Evolutionary conservation across 164 flowering plant genomes (phyloP).

Genomic region (Taxillus chinensis): DNA sequence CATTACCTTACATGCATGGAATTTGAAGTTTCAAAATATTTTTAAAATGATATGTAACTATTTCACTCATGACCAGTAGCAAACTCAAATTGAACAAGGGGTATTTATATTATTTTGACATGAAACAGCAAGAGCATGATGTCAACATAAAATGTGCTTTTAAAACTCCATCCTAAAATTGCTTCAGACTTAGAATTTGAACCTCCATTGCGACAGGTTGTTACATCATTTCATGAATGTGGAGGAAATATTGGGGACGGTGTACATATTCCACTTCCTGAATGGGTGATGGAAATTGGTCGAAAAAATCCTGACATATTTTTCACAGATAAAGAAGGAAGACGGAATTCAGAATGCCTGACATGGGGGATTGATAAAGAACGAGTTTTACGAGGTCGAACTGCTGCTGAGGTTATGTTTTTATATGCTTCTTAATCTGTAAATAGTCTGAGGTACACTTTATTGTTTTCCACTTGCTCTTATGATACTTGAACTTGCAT

Average conservation of each 20-base stretch:
- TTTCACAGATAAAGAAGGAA: conserved; percentile 89
- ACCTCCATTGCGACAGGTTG: conserved; percentile 37
- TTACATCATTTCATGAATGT: conserved; percentile 96
- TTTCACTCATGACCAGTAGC: too few relatives aligned
- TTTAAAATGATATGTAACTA: too few relatives aligned
- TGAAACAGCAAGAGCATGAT: background rate
- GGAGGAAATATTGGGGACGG: conserved; percentile 99
- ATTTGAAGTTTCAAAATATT: too few relatives aligned
- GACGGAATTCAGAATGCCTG: conserved; percentile 88
- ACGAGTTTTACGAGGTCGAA: conserved; percentile 83
- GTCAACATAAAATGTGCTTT: background rate
- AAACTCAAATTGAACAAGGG: background rate
- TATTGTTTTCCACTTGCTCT: too few relatives aligned
- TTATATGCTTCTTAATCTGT: background rate
- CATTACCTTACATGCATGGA: too few relatives aligned
- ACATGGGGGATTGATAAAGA: conserved; percentile 97
- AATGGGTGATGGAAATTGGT: conserved; percentile 94
- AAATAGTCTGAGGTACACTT: too few relatives aligned
- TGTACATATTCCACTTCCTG: conserved; percentile 88
- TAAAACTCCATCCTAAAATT: background rate
- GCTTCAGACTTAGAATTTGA: background rate
- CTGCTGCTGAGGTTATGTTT: conserved; percentile 74
- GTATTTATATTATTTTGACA: background rate
- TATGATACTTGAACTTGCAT: too few relatives aligned
- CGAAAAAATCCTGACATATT: conserved; percentile 75